phyloP scores from a whole-genome alignment of 139 green algal species.

The Auxenochlorella pyrenoidosa region DNA sequence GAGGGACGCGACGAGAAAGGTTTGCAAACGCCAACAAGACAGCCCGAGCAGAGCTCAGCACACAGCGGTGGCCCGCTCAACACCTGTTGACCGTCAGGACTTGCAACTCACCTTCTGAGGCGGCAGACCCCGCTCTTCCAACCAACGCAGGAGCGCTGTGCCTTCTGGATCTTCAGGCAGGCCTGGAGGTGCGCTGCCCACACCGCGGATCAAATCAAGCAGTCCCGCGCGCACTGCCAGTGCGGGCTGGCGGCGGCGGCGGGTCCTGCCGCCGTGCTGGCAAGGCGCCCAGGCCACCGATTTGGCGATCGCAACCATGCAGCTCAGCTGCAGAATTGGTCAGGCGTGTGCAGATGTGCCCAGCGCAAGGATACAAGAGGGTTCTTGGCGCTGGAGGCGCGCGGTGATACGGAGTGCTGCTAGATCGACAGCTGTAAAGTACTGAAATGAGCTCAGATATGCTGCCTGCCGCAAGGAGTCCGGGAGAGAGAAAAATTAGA shows the following conservation, averaged over 20 bases:
- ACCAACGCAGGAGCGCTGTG: not conserved
- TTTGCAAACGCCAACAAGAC: too few relatives aligned
- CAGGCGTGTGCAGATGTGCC: too few relatives aligned
- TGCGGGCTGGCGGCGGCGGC: not conserved
- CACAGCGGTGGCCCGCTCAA: too few relatives aligned
- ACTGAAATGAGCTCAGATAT: too few relatives aligned
- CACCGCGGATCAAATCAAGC: slow-evolving; percentile 1
- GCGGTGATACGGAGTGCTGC: too few relatives aligned
- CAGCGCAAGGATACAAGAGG: too few relatives aligned
- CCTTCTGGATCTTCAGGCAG: not conserved
- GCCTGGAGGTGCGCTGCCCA: not conserved
- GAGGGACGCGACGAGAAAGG: not conserved
- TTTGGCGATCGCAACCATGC: not conserved
- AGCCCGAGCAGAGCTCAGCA: too few relatives aligned
- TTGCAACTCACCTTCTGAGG: not conserved
- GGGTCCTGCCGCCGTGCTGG: not conserved
- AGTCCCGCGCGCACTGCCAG: not conserved
- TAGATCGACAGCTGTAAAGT: too few relatives aligned
- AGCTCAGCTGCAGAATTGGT: too few relatives aligned
- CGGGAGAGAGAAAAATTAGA: too few relatives aligned
- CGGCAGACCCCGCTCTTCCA: not conserved
- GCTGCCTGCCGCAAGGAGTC: too few relatives aligned
- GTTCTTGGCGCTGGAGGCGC: too few relatives aligned
- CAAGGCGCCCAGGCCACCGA: not conserved
- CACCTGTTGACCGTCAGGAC: not conserved